phyloP scores from a whole-genome alignment of 805 yeast genomes.

The Suhomyces sp. region DNA sequence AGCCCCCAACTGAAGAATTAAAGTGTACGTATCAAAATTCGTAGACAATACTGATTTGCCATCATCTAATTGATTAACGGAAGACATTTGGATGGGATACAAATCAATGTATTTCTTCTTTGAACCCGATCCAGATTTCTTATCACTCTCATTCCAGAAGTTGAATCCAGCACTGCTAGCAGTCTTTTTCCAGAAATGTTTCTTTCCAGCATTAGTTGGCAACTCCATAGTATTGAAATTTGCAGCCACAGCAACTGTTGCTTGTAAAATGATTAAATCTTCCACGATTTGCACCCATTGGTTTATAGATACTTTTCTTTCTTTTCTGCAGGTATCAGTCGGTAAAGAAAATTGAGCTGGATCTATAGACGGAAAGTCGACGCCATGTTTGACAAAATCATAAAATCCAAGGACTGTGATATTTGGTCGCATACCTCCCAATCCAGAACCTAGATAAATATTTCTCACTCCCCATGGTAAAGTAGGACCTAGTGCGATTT shows the following conservation, averaged over 20 bases:
- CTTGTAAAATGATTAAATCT: slow-evolving; percentile 82
- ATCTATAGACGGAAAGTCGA: slow-evolving; percentile 25
- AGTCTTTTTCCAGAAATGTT: slow-evolving; percentile 7
- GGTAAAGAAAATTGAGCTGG: slow-evolving; percentile 45
- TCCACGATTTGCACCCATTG: slow-evolving; percentile 94
- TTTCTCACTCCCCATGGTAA: slow-evolving; percentile 95
- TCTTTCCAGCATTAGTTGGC: slow-evolving; percentile 48
- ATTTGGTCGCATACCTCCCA: slow-evolving; percentile 99
- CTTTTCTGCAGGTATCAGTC: slow-evolving; percentile 76
- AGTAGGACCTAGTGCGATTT: slow-evolving; percentile 82
- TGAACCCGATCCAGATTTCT: not conserved
- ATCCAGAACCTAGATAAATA: slow-evolving; percentile 86
- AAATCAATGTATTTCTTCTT: slow-evolving; percentile 68
- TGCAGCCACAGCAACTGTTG: slow-evolving; percentile 91
- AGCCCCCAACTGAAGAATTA: slow-evolving; percentile 91
- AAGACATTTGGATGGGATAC: slow-evolving; percentile 97
- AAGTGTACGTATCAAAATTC: slow-evolving; percentile 92
- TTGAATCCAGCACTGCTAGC: not conserved
- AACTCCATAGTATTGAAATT: slow-evolving; percentile 70
- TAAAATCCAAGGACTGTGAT: slow-evolving; percentile 90
- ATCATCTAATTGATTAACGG: slow-evolving; percentile 63
- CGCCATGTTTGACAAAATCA: slow-evolving; percentile 53
- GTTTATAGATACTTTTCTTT: slow-evolving; percentile 62
- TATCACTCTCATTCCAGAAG: slow-evolving; percentile 4
- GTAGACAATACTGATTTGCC: slow-evolving; percentile 77